Conservation (phyloP, 257 asterid genomes). For the Anisodus acutangulus region DNA sequence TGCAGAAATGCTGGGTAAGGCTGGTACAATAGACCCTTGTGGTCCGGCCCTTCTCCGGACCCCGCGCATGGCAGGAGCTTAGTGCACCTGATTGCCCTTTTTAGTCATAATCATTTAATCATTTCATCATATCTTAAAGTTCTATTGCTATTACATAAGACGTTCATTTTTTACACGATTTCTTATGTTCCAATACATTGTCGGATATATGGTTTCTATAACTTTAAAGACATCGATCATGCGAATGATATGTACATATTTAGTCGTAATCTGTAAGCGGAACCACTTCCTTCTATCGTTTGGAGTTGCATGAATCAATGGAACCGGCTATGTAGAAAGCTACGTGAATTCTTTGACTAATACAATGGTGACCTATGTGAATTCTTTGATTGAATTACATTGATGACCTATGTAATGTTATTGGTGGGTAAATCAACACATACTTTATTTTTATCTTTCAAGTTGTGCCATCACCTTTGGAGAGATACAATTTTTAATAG, state of each 20-base stretch:
- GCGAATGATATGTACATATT: background rate
- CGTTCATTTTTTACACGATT: background rate
- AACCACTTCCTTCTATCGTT: background rate
- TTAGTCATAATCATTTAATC: background rate
- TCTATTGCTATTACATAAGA: background rate
- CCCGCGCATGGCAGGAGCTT: too few species aligned
- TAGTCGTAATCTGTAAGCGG: background rate
- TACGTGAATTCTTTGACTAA: background rate
- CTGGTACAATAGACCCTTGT: too few species aligned
- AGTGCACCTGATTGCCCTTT: too few species aligned
- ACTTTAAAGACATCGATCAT: background rate
- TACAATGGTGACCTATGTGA: constrained; percentile 7
- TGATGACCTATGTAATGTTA: background rate
- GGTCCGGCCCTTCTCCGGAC: too few species aligned
- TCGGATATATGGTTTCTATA: background rate
- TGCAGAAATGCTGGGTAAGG: too few species aligned
- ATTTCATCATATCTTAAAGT: background rate
- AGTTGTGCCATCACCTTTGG: background rate
- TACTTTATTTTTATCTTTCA: background rate
- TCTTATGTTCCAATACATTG: constrained; percentile 2
- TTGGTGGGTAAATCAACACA: constrained; percentile 20
- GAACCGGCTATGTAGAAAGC: background rate
- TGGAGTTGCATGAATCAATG: constrained; percentile 15
- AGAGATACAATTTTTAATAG: background rate
- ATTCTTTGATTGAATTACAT: constrained; percentile 6